Conservation (phyloP, 1,139 yeast genomes). For the Hyphopichia burtonii region DNA sequence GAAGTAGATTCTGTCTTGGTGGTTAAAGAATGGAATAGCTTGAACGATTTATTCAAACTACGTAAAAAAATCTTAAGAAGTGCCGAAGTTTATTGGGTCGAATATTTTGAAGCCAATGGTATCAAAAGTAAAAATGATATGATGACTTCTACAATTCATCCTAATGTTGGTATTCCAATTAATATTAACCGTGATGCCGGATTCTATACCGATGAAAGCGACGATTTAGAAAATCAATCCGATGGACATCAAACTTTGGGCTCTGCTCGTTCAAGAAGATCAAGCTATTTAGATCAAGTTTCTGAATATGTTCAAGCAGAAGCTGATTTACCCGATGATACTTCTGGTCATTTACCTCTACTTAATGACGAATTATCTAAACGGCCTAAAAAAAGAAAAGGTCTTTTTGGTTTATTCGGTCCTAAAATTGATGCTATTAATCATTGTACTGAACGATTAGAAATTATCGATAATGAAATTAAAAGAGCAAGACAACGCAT, state of each 20-base stretch:
- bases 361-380: slow-evolving; percentile 26
- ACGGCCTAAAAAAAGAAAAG: slow-evolving; percentile 50
- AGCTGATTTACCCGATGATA: slow-evolving; percentile 11
- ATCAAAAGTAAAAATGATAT: slow-evolving; percentile 31
- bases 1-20: slow-evolving; percentile 72
- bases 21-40: slow-evolving; percentile 80
- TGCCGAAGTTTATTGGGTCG: slow-evolving; percentile 76
- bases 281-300: slow-evolving; percentile 13
- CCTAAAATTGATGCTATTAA: slow-evolving; percentile 64
- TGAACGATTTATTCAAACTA: slow-evolving; percentile 63
- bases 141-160: slow-evolving; percentile 24
- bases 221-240: slow-evolving; percentile 1
- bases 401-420: slow-evolving; percentile 55
- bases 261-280: slow-evolving; percentile 2
- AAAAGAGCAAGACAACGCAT: slow-evolving; percentile 54
- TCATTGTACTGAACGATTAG: slow-evolving; percentile 55
- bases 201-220: slow-evolving; percentile 7
- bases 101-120: slow-evolving; percentile 51
- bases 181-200: slow-evolving; percentile 18
- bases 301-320: slow-evolving; percentile 11
- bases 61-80: slow-evolving; percentile 53
- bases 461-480: slow-evolving; percentile 58
- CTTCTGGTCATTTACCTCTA: slow-evolving; percentile 21
- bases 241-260: background rate
- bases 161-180: slow-evolving; percentile 29